Evolutionary conservation across 2,329 filamentous ascomycete genomes (phyloP).

Genomic region (Aplosporella prunicola): DNA sequence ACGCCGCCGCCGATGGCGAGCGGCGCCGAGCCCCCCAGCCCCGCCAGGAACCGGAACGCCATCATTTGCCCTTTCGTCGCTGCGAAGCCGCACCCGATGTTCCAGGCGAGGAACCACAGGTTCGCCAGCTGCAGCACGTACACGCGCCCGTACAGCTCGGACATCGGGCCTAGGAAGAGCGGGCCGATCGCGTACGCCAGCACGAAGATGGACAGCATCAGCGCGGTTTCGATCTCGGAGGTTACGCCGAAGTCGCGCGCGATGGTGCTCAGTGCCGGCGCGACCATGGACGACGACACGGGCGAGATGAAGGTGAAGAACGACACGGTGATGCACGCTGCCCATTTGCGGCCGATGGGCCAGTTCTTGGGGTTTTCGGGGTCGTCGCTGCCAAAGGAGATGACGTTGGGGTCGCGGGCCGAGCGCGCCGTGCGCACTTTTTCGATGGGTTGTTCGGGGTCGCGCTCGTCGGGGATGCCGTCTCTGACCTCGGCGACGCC

Average conservation of each 20-base stretch:
- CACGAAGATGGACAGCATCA: slow-evolving; percentile 29
- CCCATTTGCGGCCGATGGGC: slow-evolving; percentile 35
- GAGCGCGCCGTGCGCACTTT: slow-evolving; percentile 20
- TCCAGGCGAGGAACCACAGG: slow-evolving; percentile 28
- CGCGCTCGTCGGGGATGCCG: slow-evolving; percentile 22
- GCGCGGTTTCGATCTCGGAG: slow-evolving; percentile 19
- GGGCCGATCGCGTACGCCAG: slow-evolving; percentile 30
- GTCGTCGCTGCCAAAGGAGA: slow-evolving; percentile 37
- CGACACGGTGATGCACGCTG: slow-evolving; percentile 35
- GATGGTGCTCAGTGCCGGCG: slow-evolving; percentile 24
- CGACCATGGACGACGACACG: slow-evolving; percentile 30
- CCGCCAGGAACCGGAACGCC: slow-evolving; percentile 29
- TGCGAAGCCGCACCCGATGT: slow-evolving; percentile 32
- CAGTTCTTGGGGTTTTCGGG: slow-evolving; percentile 40
- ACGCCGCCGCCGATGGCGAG: slow-evolving; percentile 31
- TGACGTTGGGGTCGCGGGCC: slow-evolving; percentile 25
- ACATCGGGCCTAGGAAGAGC: slow-evolving; percentile 26
- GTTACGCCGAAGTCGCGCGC: slow-evolving; percentile 24
- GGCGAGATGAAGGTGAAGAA: slow-evolving; percentile 31
- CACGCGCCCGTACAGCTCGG: slow-evolving; percentile 27
- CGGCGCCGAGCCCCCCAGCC: slow-evolving; percentile 29
- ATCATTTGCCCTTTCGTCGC: slow-evolving; percentile 26
- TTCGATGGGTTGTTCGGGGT: slow-evolving; percentile 16
- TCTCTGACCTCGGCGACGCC: slow-evolving; percentile 20
- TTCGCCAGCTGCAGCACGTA: slow-evolving; percentile 26